phyloP scores from a whole-genome alignment of 208 protist genomes.

The Leishmania tarentolae region DNA sequence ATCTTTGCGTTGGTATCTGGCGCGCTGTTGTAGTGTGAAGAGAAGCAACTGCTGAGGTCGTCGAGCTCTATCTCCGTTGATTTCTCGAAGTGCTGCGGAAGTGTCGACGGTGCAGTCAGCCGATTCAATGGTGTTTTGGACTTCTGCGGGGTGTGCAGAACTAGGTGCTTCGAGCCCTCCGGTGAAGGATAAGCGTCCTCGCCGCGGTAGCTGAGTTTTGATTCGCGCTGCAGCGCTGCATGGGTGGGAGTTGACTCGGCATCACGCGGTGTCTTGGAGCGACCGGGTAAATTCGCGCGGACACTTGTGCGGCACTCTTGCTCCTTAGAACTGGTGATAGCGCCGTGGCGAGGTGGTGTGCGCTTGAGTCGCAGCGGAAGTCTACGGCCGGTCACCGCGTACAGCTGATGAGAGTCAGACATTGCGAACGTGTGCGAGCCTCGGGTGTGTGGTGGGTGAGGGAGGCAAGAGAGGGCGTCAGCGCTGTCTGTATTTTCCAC shows the following conservation, averaged over 20 bases:
- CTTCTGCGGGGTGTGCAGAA: background rate
- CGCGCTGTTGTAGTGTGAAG: background rate
- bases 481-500: background rate
- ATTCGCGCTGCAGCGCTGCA: slow-evolving; percentile 8
- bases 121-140: background rate
- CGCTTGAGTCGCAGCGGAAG: slow-evolving; percentile 64
- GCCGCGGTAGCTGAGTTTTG: slow-evolving; percentile 28
- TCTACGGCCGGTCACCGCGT: slow-evolving; percentile 46
- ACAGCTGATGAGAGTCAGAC: slow-evolving; percentile 47
- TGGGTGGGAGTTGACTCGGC: slow-evolving; percentile 18
- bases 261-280: slow-evolving; percentile 14
- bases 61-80: background rate
- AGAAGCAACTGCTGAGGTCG: background rate
- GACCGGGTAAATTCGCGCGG: slow-evolving; percentile 11
- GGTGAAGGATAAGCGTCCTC: background rate
- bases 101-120: background rate
- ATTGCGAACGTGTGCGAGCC: slow-evolving; percentile 20
- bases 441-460: background rate
- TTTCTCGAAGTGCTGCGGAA: background rate
- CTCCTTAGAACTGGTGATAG: slow-evolving; percentile 50
- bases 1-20: background rate
- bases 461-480: background rate
- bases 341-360: slow-evolving; percentile 51
- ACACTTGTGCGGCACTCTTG: slow-evolving; percentile 17
- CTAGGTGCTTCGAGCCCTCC: background rate